These are phyloP conservation scores for Colletotrichum endophyticum DNA, from an alignment of 2,329 filamentous ascomycete genomes.

Conservation along the genomic window DNA sequence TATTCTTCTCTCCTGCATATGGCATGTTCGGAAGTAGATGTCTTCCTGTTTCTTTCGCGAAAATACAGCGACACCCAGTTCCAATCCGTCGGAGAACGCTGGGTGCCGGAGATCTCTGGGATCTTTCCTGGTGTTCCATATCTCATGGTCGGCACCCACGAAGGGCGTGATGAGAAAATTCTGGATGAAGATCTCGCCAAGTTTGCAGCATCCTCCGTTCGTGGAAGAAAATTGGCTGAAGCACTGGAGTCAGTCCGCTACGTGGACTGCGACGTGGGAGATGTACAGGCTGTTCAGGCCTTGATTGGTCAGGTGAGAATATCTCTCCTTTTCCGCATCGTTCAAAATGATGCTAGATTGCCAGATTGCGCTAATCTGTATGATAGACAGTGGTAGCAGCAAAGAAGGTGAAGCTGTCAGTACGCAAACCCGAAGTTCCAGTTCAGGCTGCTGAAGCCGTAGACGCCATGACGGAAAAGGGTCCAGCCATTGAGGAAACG, in stretches of 20 bases:
- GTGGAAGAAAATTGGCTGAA: neutral
- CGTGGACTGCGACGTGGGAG: neutral
- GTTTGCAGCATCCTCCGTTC: neutral
- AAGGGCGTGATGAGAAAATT: neutral
- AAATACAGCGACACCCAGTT: neutral
- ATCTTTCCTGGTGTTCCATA: neutral
- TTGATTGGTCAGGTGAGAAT: neutral
- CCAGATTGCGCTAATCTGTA: rapidly evolving
- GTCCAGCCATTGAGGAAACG: neutral
- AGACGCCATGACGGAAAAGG: neutral
- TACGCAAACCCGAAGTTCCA: neutral
- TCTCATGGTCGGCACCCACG: neutral
- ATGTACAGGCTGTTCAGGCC: neutral
- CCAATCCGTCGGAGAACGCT: neutral
- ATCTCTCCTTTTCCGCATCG: neutral
- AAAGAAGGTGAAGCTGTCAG: neutral
- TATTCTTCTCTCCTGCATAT: neutral
- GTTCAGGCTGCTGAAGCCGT: neutral
- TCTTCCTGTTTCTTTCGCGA: neutral
- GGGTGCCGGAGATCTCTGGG: neutral
- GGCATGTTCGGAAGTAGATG: neutral
- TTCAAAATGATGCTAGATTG: neutral
- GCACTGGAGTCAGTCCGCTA: neutral
- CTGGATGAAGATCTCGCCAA: neutral
- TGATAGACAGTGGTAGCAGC: neutral